Evolutionary conservation across 345 rosid species (phyloP).

Genomic region (Zanthoxylum bungeanum): DNA sequence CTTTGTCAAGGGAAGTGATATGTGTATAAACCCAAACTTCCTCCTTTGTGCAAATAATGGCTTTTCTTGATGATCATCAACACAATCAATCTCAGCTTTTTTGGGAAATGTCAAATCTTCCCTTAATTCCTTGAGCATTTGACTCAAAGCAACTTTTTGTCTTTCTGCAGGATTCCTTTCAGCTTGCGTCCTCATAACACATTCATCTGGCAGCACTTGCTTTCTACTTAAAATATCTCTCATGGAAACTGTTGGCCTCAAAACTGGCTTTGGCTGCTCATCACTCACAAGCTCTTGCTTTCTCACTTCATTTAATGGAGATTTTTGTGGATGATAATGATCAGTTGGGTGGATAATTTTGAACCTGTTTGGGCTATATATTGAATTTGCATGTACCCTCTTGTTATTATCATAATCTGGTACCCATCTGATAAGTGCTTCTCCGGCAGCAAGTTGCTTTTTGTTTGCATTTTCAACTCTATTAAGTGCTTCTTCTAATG

Average conservation of each 20-base stretch:
- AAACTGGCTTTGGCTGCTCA: slow-evolving; percentile 44
- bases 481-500: slow-evolving; percentile 68
- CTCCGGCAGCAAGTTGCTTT: slow-evolving; percentile 76
- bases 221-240: slow-evolving; percentile 84
- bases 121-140: slow-evolving; percentile 79
- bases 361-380: slow-evolving; percentile 27
- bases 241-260: slow-evolving; percentile 81
- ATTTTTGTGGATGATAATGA: slow-evolving; percentile 32
- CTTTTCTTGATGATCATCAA: slow-evolving; percentile 34
- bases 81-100: slow-evolving; percentile 30
- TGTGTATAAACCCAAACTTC: slow-evolving; percentile 87
- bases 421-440: slow-evolving; percentile 64
- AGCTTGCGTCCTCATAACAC: slow-evolving; percentile 29
- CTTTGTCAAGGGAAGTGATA: slow-evolving; percentile 68
- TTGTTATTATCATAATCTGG: slow-evolving; percentile 41
- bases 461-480: slow-evolving; percentile 66
- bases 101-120: slow-evolving; percentile 53
- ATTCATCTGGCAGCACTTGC: slow-evolving; percentile 54
- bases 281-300: slow-evolving; percentile 22
- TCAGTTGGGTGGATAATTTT: slow-evolving; percentile 37
- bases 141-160: slow-evolving; percentile 72
- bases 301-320: slow-evolving; percentile 40
- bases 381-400: slow-evolving; percentile 17
- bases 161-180: slow-evolving; percentile 40
- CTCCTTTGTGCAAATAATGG: slow-evolving; percentile 59